phyloP scores from a whole-genome alignment of 768 basidiomycete genomes.

The Russula griseocarnosa region DNA sequence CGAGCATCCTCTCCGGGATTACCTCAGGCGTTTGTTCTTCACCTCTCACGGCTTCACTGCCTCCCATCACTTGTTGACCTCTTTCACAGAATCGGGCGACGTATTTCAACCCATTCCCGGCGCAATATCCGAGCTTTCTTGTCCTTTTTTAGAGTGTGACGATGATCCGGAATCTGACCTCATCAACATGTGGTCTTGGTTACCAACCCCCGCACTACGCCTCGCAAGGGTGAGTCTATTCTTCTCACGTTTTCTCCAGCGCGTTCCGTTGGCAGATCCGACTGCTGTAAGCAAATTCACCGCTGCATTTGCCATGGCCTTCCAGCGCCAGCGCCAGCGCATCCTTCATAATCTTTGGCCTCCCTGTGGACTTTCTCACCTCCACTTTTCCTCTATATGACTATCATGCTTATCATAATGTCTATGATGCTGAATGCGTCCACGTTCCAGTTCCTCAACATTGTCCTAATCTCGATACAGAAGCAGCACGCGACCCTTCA shows the following conservation, averaged over 20 bases:
- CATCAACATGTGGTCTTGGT: slow-evolving; percentile 23
- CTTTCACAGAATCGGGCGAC: slow-evolving; percentile 27
- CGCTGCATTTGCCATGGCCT: background rate
- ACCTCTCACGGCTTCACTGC: background rate
- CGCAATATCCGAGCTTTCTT: slow-evolving; percentile 18
- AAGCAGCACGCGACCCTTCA: slow-evolving; percentile 11
- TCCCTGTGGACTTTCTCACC: background rate
- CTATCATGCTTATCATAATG: background rate
- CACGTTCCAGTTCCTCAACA: slow-evolving; percentile 19
- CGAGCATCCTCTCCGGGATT: slow-evolving; percentile 26
- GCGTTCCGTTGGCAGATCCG: slow-evolving; percentile 17
- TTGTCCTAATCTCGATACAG: slow-evolving; percentile 17
- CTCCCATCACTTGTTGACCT: background rate
- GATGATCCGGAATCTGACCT: slow-evolving; percentile 19
- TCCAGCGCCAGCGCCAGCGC: background rate
- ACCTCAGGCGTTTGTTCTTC: slow-evolving; percentile 26
- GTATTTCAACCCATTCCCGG: slow-evolving; percentile 27
- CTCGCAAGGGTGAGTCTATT: slow-evolving; percentile 8
- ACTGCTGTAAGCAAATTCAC: slow-evolving; percentile 10
- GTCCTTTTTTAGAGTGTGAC: slow-evolving; percentile 7
- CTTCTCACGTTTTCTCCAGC: background rate
- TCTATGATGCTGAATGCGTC: slow-evolving; percentile 14
- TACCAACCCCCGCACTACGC: slow-evolving; percentile 10
- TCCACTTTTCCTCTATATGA: background rate
- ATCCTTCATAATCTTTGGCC: background rate